phyloP scores from a whole-genome alignment of 768 basidiomycete species.

The Phallus indusiatus region DNA sequence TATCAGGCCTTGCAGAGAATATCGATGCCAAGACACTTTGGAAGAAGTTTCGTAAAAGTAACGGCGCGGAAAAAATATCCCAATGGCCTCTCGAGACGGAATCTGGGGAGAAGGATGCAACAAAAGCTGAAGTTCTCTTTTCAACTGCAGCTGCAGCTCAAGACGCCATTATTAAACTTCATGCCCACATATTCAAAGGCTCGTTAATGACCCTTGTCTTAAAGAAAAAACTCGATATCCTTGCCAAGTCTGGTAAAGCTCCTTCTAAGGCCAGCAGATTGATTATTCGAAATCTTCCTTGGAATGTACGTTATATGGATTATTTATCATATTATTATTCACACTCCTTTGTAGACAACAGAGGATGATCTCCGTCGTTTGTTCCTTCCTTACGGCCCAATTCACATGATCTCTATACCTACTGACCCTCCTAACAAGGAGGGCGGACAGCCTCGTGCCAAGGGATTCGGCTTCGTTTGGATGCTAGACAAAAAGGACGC shows the following conservation, averaged over 20 bases:
- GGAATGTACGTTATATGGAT: slow-evolving; percentile 26
- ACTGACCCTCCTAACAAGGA: slow-evolving; percentile 25
- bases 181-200: slow-evolving; percentile 91
- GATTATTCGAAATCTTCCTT: slow-evolving; percentile 87
- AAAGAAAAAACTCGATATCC: slow-evolving; percentile 73
- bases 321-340: background rate
- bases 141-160: slow-evolving; percentile 54
- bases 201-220: slow-evolving; percentile 75
- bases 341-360: slow-evolving; percentile 46
- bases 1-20: slow-evolving; percentile 59
- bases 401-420: slow-evolving; percentile 80
- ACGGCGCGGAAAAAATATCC: slow-evolving; percentile 59
- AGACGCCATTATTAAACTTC: slow-evolving; percentile 68
- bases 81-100: slow-evolving; percentile 50
- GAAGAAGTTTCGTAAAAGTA: slow-evolving; percentile 80
- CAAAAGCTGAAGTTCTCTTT: slow-evolving; percentile 70
- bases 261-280: slow-evolving; percentile 71
- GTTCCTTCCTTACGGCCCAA: slow-evolving; percentile 82
- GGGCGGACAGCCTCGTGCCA: slow-evolving; percentile 28
- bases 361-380: slow-evolving; percentile 77
- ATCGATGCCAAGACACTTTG: slow-evolving; percentile 62
- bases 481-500: slow-evolving; percentile 81
- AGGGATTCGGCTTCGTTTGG: slow-evolving; percentile 95
- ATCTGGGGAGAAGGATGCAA: slow-evolving; percentile 37
- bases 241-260: slow-evolving; percentile 41